phyloP scores from a whole-genome alignment of 176 grass and related monocot species.

The Lolium rigidum region DNA sequence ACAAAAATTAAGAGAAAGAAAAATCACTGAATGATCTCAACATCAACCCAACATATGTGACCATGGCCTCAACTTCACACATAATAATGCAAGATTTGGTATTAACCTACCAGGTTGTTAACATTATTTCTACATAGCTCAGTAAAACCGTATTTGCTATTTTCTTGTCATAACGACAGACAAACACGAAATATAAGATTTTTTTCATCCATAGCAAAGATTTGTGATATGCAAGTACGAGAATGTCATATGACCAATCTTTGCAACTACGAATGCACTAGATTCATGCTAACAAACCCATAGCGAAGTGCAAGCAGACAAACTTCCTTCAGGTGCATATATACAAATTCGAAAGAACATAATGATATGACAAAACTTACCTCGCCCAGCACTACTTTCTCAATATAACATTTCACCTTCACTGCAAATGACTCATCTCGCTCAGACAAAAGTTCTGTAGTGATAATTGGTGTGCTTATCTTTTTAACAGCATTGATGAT shows the following conservation, averaged over 20 bases:
- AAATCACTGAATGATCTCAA: not conserved
- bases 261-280: slow-evolving; percentile 24
- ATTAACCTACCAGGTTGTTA: not conserved
- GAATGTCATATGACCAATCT: slow-evolving; percentile 17
- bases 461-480: slow-evolving; percentile 89
- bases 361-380: slow-evolving; percentile 38
- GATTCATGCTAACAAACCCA: slow-evolving; percentile 22
- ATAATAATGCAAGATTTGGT: slow-evolving; percentile 24
- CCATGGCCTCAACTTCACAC: slow-evolving; percentile 2
- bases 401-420: slow-evolving; percentile 78
- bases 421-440: slow-evolving; percentile 60
- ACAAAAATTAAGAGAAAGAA: not conserved
- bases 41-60: not conserved
- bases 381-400: slow-evolving; percentile 84
- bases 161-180: slow-evolving; percentile 13
- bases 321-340: slow-evolving; percentile 13
- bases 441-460: slow-evolving; percentile 59
- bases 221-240: not conserved
- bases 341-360: slow-evolving; percentile 11
- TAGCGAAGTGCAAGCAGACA: slow-evolving; percentile 2
- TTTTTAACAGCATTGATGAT: slow-evolving; percentile 95
- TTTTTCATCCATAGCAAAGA: slow-evolving; percentile 38
- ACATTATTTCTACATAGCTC: not conserved
- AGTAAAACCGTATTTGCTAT: slow-evolving; percentile 4
- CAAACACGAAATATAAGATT: not conserved